Conservation (phyloP, 306 rosid genomes). For the Rubus parviflorus region DNA sequence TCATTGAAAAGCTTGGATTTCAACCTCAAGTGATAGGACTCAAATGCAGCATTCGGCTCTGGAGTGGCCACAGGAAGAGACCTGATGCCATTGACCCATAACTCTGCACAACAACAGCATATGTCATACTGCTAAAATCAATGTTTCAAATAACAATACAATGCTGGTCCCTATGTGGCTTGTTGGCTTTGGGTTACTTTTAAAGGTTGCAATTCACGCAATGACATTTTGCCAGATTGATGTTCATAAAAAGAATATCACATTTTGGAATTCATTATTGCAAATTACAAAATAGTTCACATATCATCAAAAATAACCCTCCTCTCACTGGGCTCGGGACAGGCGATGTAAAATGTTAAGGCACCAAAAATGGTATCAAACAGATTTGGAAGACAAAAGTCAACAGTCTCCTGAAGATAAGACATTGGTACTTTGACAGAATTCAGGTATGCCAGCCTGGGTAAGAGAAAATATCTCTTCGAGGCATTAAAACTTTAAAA, state of each 20-base stretch:
- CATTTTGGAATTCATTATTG: conserved; percentile 1
- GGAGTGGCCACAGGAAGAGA: conserved; percentile 61
- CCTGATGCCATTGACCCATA: conserved; percentile 61
- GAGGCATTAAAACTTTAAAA: conserved; percentile 7
- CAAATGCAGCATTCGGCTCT: conserved; percentile 65
- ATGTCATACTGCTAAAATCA: conserved; percentile 13
- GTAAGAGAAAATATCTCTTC: neutral
- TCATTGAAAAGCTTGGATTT: conserved; percentile 62
- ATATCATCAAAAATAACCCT: neutral
- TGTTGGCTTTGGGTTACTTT: neutral
- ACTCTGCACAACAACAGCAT: conserved; percentile 48
- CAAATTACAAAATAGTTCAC: neutral
- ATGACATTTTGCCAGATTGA: neutral
- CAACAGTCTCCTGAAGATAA: neutral
- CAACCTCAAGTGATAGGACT: conserved; percentile 66
- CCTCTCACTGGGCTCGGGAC: conserved; percentile 4
- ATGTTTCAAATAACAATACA: conserved; percentile 17
- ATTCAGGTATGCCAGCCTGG: neutral
- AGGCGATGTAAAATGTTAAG: neutral
- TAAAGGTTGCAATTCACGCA: neutral
- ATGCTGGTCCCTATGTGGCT: neutral
- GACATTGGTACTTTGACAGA: neutral
- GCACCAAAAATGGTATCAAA: neutral
- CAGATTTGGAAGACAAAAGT: conserved; percentile 6
- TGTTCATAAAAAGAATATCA: neutral